Percentiles rank a stretch among this genome's conserved stretches.
phyloP scores from a whole-genome alignment of 371 early-diverging fungal species.

The Haplosporangium sp. region DNA sequence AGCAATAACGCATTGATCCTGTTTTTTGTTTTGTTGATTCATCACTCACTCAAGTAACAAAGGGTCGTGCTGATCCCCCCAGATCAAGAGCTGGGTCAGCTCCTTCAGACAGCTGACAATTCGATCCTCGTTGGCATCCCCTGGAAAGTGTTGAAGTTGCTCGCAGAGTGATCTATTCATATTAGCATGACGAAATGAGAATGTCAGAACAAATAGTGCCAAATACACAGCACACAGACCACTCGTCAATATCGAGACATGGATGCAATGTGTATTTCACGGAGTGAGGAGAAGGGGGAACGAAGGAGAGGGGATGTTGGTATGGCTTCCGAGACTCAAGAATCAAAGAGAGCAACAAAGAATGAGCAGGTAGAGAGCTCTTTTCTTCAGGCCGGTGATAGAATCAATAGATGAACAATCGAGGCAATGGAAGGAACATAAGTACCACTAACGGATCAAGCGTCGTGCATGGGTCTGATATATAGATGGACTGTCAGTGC shows the following conservation, averaged over 20 bases:
- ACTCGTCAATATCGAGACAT: no score
- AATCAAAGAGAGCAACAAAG: background rate
- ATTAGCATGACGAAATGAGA: background rate
- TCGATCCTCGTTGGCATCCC: slow-evolving; percentile 43
- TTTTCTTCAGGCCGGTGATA: background rate
- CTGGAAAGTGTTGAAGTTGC: slow-evolving; percentile 27
- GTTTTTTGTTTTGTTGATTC: background rate
- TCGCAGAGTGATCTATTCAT: slow-evolving; percentile 36
- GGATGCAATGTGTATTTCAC: background rate
- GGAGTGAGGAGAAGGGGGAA: slow-evolving; percentile 4
- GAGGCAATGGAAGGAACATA: no score
- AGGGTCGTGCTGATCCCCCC: slow-evolving; percentile 66
- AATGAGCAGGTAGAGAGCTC: background rate
- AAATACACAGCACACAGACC: background rate
- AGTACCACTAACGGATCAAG: no score
- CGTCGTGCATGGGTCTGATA: background rate
- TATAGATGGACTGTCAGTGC: background rate
- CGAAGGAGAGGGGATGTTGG: background rate
- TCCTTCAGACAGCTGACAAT: slow-evolving; percentile 54
- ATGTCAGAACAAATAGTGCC: background rate
- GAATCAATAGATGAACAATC: no score
- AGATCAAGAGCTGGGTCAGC: slow-evolving; percentile 66
- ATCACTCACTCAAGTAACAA: slow-evolving; percentile 57
- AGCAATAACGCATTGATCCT: slow-evolving; percentile 4
- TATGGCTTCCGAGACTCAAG: background rate